A percentile compares a stretch with the other conserved stretches of the same genome.
phyloP scores from a whole-genome alignment of 179 eudicot genomes.

The Nepenthes alata region DNA sequence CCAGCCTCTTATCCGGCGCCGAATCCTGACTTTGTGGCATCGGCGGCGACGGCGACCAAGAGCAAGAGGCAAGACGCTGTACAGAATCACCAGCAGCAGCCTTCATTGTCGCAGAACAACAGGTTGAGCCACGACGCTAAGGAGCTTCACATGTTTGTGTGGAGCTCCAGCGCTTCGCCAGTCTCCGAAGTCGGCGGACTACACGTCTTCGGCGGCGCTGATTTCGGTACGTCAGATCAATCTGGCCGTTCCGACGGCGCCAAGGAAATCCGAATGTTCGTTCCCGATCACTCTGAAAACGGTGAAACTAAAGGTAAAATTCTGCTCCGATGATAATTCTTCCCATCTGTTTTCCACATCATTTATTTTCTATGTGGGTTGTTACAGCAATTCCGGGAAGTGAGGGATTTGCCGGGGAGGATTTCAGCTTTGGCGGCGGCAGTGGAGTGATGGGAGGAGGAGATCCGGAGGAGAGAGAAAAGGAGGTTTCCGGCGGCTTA shows the following conservation, averaged over 20 bases:
- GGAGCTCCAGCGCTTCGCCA: constrained; percentile 96
- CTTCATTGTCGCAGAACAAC: constrained; percentile 1
- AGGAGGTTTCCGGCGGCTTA: constrained; percentile 30
- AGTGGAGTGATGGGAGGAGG: constrained; percentile 4
- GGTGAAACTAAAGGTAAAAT: constrained; percentile 30
- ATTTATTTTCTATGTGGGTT: background rate
- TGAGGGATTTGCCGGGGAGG: constrained; percentile 32
- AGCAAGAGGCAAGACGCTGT: constrained; percentile 13
- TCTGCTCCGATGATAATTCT: too few species aligned
- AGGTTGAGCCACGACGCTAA: constrained; percentile 61
- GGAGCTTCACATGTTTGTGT: constrained; percentile 95
- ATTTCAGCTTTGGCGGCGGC: constrained; percentile 41
- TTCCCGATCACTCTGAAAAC: constrained; percentile 66
- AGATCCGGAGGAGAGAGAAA: constrained; percentile 25
- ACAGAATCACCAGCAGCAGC: constrained; percentile 6
- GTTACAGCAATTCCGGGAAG: constrained; percentile 18
- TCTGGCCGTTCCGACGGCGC: constrained; percentile 87
- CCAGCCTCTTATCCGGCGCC: constrained; percentile 63
- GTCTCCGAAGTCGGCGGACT: constrained; percentile 83
- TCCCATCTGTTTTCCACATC: background rate
- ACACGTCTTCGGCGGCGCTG: constrained; percentile 63
- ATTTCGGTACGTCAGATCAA: constrained; percentile 47
- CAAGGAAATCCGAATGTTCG: constrained; percentile 91
- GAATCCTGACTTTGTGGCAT: constrained; percentile 53
- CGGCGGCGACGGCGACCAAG: constrained; percentile 6